phyloP scores from a whole-genome alignment of 176 grass and related monocot genomes.

The Triticum monococcum region DNA sequence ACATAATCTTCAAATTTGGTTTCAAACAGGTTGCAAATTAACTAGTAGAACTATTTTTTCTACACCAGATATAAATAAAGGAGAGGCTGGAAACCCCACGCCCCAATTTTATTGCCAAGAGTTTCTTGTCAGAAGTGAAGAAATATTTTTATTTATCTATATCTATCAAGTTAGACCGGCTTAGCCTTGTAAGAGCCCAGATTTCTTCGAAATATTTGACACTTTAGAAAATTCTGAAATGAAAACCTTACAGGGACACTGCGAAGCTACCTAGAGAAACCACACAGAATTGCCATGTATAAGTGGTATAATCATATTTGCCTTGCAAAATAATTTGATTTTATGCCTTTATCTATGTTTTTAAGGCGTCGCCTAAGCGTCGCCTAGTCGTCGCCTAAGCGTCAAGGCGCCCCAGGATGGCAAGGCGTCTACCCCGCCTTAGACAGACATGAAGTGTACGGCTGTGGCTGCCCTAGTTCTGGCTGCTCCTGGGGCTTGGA shows the following conservation, averaged over 20 bases:
- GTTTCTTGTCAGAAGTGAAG: not conserved
- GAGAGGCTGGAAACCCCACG: not conserved
- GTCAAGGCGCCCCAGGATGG: too few relatives aligned
- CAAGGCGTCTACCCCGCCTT: too few relatives aligned
- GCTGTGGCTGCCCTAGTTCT: too few relatives aligned
- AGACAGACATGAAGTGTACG: too few relatives aligned
- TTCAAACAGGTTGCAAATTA: not conserved
- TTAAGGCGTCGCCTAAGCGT: too few relatives aligned
- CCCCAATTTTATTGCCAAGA: not conserved
- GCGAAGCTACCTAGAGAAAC: constrained; percentile 1
- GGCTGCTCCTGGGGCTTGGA: too few relatives aligned
- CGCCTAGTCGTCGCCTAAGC: too few relatives aligned
- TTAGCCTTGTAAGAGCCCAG: constrained; percentile 1
- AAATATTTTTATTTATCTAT: not conserved
- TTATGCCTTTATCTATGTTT: too few relatives aligned
- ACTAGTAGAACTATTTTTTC: not conserved
- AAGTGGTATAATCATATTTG: too few relatives aligned
- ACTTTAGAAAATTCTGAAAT: not conserved
- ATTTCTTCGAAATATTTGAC: constrained; percentile 23
- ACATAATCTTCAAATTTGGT: constrained; percentile 7
- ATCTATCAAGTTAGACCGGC: not conserved
- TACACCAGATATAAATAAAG: not conserved
- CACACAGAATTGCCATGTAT: too few relatives aligned
- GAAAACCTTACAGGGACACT: not conserved
- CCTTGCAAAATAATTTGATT: too few relatives aligned